These are phyloP conservation scores for Fusarium sublunatum DNA, from an alignment of 2,329 filamentous ascomycete species.

Conservation along the genomic window DNA sequence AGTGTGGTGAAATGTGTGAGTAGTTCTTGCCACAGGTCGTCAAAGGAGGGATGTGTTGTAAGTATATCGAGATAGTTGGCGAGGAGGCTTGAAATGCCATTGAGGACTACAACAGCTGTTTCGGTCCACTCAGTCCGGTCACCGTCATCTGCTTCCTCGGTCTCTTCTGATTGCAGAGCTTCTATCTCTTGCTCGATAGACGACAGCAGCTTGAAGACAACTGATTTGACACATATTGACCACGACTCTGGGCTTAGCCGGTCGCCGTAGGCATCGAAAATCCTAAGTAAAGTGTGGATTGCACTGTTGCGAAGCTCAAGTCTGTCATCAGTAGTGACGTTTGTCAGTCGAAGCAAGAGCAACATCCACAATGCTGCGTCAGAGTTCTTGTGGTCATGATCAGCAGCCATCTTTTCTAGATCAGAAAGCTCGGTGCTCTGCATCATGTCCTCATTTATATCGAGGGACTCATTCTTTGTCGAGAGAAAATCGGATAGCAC, in stretches of 20 bases:
- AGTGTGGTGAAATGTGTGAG: slow-evolving; percentile 74
- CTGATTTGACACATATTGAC: slow-evolving; percentile 82
- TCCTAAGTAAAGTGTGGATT: slow-evolving; percentile 89
- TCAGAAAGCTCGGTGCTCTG: slow-evolving; percentile 62
- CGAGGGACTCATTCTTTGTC: slow-evolving; percentile 66
- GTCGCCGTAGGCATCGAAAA: slow-evolving; percentile 91
- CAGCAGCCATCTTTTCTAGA: slow-evolving; percentile 67
- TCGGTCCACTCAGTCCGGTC: slow-evolving; percentile 73
- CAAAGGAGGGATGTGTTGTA: slow-evolving; percentile 73
- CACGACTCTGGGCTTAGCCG: slow-evolving; percentile 81
- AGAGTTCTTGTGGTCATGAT: slow-evolving; percentile 69
- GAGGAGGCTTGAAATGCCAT: slow-evolving; percentile 77
- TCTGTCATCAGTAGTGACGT: slow-evolving; percentile 76
- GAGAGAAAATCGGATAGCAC: slow-evolving; percentile 90
- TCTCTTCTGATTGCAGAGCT: slow-evolving; percentile 51
- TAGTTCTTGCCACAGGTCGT: slow-evolving; percentile 79
- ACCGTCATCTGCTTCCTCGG: slow-evolving; percentile 56
- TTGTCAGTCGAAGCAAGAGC: slow-evolving; percentile 75
- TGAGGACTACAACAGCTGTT: slow-evolving; percentile 79
- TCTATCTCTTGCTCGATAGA: slow-evolving; percentile 71
- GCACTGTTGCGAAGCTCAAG: slow-evolving; percentile 86
- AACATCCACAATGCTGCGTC: slow-evolving; percentile 83
- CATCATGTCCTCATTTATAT: slow-evolving; percentile 68
- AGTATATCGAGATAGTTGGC: slow-evolving; percentile 81
- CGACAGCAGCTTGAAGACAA: slow-evolving; percentile 81